Evolutionary conservation across 495 filamentous ascomycete genomes (phyloP), one percentile per base, ranked within the genome.

Genomic region (Glonium stellatum): DNA sequence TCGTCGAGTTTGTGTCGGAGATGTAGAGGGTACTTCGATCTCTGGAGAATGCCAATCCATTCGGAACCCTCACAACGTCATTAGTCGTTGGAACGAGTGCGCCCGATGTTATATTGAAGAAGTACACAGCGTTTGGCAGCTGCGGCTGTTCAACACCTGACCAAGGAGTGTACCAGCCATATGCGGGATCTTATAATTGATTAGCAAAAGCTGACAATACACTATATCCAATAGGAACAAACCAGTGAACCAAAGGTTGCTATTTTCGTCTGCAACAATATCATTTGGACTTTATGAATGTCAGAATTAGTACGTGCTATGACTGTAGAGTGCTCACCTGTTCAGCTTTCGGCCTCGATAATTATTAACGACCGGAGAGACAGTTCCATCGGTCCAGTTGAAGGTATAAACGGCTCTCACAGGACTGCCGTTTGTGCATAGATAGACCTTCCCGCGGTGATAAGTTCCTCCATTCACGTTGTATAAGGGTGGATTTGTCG

Each of bases 221-320:
- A 8, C 15, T 15, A 39, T 8, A 15, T 8, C 8, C 8, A 15
- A 39, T 39, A 15, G 36, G 36, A 8, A 39, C 36, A 39, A 39
- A 39, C 36, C 36, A 39, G 59, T 61, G 59, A 61, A 61, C 37
- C 23, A 46, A 41, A 61, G 49, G 42, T 61, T 61, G 25, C 12
- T 11, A 5, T 21, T 22, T 4, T 34, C 35, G 41, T 61, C 53
- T 34, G 55, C 35, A 27, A 61, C 39, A 12, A 61, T 36, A 52
- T 61, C 59, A 44, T 61, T 61, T 15, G 59, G 59, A 37, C 36
- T 47, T 39, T 39, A n/a, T n/a, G n/a, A n/a, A n/a, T n/a, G n/a
- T n/a, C n/a, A n/a, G n/a, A n/a, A n/a, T n/a, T n/a, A n/a, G n/a
- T n/a, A n/a, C n/a, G n/a, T n/a, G n/a, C n/a, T n/a, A n/a, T n/a